Evolutionary conservation across 2,329 filamentous ascomycete species (phyloP), one percentile per base, ranked within the genome.

Genomic region (Coleophoma eucalyptorum): DNA sequence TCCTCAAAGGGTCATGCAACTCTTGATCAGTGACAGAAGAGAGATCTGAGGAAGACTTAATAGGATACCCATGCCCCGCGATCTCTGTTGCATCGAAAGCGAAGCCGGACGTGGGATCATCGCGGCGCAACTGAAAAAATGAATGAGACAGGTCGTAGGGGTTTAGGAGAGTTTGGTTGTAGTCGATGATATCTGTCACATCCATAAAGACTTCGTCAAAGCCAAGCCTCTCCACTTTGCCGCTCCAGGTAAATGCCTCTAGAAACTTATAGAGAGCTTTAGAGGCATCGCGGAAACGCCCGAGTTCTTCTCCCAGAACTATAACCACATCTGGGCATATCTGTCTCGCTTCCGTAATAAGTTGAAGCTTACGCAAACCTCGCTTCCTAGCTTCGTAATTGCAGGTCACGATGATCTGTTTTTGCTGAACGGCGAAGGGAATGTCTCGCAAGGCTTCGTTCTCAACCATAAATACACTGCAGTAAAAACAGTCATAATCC

Each of bases 401-500:
- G 78, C 90, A 95, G 4, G 91, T 96, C 19, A 92, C 90, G 38
- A 94, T 78, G 50, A 97, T 96, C 66, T 91, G 89, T 70, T 97
- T 97, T 70, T 97, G 92, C 45, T 62, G 60, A 26, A 44, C 42
- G 20, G 19, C 92, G 33, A 97, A 74, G 6, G 91, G 90, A 16
- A 87, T 71, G 1, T 78, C 76, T 64, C 83, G 90, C 51, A 97
- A 74, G 2, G 78, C 73, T 0, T 91, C 90, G 57, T 88, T 84
- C 65, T 88, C 86, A 57, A 86, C 86, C 70, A 97, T 91, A 59
- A 94, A 86, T 8, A 67, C 91, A 46, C 90, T 90, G 19, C 92
- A 92, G 68, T 97, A 97, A 75, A 97, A 97, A 73, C 90, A 96
- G 72, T 93, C 89, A 67, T 91, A 89, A 68, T 89, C 84, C 83